Evolutionary conservation across 805 yeast species (phyloP).

Genomic region (Metschnikowia gelsemii): DNA sequence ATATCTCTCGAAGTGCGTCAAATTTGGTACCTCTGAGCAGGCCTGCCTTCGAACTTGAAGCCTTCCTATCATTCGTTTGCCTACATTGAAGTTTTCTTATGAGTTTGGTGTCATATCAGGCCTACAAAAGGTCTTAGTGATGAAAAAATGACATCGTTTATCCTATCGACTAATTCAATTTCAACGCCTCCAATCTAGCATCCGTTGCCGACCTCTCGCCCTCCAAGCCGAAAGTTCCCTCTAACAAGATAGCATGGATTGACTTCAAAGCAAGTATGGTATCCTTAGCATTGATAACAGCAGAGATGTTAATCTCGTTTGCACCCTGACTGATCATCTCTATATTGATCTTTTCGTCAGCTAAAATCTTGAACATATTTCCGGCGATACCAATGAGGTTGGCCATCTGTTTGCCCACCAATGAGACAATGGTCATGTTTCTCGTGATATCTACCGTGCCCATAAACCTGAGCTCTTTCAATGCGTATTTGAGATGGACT

Average conservation of each 20-base stretch:
- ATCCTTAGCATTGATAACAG: conserved; percentile 84
- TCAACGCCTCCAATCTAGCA: conserved; percentile 19
- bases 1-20: too few species aligned
- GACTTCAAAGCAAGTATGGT: conserved; percentile 82
- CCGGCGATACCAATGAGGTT: conserved; percentile 97
- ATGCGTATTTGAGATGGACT: conserved; percentile 63
- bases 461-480: conserved; percentile 71
- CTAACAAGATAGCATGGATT: conserved; percentile 75
- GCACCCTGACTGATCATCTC: conserved; percentile 99
- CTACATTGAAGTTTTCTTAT: too few species aligned
- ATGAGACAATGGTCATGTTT: conserved; percentile 85
- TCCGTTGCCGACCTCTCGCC: conserved; percentile 20
- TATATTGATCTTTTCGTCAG: conserved; percentile 87
- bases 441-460: conserved; percentile 89
- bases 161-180: conserved; percentile 8
- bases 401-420: conserved; percentile 97
- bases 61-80: too few species aligned
- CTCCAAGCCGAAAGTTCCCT: conserved; percentile 33
- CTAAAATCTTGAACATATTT: conserved; percentile 90
- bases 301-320: conserved; percentile 93
- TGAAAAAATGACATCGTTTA: too few species aligned
- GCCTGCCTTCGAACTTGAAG: too few species aligned
- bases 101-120: too few species aligned
- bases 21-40: too few species aligned
- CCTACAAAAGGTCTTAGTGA: too few species aligned